A percentile compares a stretch with the other conserved stretches of the same genome.
Evolutionary conservation across 2,329 filamentous ascomycete genomes (phyloP).

Genomic region (Calonectria crousiana): DNA sequence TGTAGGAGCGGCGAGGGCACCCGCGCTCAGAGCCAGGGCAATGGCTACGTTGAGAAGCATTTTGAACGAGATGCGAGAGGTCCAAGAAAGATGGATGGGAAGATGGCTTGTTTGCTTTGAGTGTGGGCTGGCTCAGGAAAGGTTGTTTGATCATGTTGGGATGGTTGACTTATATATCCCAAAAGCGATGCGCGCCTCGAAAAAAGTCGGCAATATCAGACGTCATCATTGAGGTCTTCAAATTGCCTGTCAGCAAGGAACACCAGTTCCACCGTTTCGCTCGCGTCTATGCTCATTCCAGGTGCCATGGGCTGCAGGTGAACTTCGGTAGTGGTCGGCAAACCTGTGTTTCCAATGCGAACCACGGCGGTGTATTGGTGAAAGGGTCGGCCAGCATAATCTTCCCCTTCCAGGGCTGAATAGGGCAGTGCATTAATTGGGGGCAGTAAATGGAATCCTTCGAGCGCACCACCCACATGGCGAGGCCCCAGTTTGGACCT

Average conservation of each 20-base stretch:
- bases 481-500: neutral
- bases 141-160: too few species aligned
- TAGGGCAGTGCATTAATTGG: slow-evolving; percentile 1
- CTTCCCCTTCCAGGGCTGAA: neutral
- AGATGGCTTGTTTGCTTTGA: neutral
- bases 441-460: neutral
- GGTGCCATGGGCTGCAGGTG: neutral
- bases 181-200: neutral
- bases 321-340: neutral
- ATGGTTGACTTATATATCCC: neutral
- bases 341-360: neutral
- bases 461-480: neutral
- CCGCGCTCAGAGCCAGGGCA: neutral
- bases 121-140: neutral
- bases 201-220: neutral
- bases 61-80: neutral
- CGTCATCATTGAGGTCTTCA: neutral
- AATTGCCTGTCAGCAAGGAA: neutral
- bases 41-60: slow-evolving; percentile 12
- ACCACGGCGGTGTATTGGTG: neutral
- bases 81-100: neutral
- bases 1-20: slow-evolving; percentile 5
- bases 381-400: neutral
- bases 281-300: neutral
- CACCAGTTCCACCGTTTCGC: neutral